These are phyloP conservation scores for Oryza glaberrima DNA, from an alignment of 176 grass and related monocot species.

Conservation along the genomic window DNA sequence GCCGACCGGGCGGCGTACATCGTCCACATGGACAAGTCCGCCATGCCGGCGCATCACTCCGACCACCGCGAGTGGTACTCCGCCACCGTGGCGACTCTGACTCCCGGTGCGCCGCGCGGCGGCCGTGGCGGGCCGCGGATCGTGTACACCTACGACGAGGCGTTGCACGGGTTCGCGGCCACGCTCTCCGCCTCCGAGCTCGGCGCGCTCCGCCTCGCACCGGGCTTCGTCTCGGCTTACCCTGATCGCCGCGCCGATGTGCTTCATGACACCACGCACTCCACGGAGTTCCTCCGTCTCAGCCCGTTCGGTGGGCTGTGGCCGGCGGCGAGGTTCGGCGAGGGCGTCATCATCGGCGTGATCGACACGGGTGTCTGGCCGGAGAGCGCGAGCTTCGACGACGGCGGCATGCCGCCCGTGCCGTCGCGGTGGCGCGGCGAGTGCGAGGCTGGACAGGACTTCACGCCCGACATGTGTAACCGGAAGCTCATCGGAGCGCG, in stretches of 20 bases:
- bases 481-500: conserved; percentile 81
- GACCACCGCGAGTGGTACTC: conserved; percentile 48
- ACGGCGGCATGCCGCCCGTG: conserved; percentile 36
- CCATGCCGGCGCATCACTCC: conserved; percentile 35
- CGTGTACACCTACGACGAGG: conserved; percentile 53
- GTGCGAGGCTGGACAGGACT: conserved; percentile 53
- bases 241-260: conserved; percentile 8
- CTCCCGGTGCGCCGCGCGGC: neutral
- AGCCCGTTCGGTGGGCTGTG: conserved; percentile 23
- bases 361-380: conserved; percentile 57
- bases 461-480: conserved; percentile 60
- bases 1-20: conserved; percentile 29
- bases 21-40: conserved; percentile 64
- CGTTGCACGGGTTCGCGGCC: conserved; percentile 56
- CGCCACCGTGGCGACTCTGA: conserved; percentile 17
- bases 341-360: conserved; percentile 64
- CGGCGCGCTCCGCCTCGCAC: neutral
- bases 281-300: conserved; percentile 52
- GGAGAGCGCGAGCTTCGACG: conserved; percentile 59
- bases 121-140: neutral
- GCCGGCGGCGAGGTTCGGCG: conserved; percentile 47
- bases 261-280: conserved; percentile 56
- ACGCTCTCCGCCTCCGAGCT: conserved; percentile 33
- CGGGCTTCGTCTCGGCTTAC: conserved; percentile 48
- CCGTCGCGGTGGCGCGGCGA: conserved; percentile 51